Conservation (phyloP, 176 grass and related monocot genomes). For the Oryza brachyantha region DNA sequence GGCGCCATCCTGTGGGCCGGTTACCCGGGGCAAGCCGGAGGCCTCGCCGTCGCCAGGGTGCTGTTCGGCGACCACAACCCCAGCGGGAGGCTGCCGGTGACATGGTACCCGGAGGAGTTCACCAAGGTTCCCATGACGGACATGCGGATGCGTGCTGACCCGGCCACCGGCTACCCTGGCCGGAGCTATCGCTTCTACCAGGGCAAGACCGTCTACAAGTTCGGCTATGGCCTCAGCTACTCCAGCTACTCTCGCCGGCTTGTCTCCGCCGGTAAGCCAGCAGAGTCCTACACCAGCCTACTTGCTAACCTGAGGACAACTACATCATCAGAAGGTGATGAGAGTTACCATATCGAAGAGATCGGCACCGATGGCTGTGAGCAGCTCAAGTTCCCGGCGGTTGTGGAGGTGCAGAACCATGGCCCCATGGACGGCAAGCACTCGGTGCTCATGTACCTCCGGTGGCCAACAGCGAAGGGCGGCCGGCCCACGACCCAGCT, state of each 20-base stretch:
- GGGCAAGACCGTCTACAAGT: conserved; percentile 51
- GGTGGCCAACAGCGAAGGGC: neutral
- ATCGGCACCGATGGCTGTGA: conserved; percentile 31
- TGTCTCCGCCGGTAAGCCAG: neutral
- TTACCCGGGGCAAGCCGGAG: conserved; percentile 64
- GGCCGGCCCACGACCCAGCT: conserved; percentile 45
- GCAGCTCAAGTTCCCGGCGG: conserved; percentile 39
- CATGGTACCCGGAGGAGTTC: conserved; percentile 78
- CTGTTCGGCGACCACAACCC: conserved; percentile 79
- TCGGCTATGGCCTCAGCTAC: conserved; percentile 74
- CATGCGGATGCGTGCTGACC: conserved; percentile 71
- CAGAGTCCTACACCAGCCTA: neutral
- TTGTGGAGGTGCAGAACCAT: conserved; percentile 52
- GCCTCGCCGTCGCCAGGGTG: conserved; percentile 51
- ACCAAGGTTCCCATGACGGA: conserved; percentile 65
- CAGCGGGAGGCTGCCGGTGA: conserved; percentile 56
- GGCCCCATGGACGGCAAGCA: conserved; percentile 68
- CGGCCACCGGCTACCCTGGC: conserved; percentile 52
- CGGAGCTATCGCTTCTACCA: conserved; percentile 80
- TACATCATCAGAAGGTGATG: neutral
- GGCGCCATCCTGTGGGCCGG: conserved; percentile 61
- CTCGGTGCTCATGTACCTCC: conserved; percentile 58
- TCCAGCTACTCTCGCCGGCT: conserved; percentile 39
- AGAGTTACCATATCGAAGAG: conserved; percentile 14
- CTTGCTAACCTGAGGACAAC: conserved; percentile 20